Evolutionary conservation across 768 basidiomycete genomes (phyloP).

Genomic region (Rhodocollybia butyracea): DNA sequence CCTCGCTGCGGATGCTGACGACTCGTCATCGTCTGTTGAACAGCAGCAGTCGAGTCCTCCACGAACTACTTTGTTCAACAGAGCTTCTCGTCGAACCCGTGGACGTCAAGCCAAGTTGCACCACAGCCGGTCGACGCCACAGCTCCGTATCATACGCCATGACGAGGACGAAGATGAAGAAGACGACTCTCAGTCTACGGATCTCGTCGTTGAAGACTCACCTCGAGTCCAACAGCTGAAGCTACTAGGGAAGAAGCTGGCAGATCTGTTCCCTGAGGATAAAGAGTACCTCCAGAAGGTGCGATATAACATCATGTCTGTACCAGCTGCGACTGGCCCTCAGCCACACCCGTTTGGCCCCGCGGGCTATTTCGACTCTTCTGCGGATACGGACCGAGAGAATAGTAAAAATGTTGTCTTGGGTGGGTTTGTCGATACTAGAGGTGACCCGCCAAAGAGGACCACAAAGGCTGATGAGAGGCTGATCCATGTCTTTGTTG

Average conservation of each 20-base stretch:
- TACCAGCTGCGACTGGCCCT: conserved; percentile 9
- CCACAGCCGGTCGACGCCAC: conserved; percentile 16
- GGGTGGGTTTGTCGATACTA: conserved; percentile 21
- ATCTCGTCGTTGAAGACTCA: conserved; percentile 13
- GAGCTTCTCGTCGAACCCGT: conserved; percentile 7
- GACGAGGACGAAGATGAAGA: conserved; percentile 10
- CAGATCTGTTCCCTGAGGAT: conserved; percentile 20
- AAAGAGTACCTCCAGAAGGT: conserved; percentile 11
- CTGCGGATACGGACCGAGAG: neutral
- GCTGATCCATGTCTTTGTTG: conserved; percentile 38
- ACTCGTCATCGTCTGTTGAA: conserved; percentile 23
- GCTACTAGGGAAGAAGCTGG: conserved; percentile 17
- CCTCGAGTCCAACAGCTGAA: conserved; percentile 19
- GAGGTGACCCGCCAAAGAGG: conserved; percentile 17
- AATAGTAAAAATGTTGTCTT: neutral
- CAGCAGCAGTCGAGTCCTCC: conserved; percentile 17
- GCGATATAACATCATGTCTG: conserved; percentile 6
- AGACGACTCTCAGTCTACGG: conserved; percentile 1
- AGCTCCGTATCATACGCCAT: conserved; percentile 13
- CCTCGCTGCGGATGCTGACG: conserved; percentile 18
- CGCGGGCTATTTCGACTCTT: conserved; percentile 9
- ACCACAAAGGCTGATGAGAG: conserved; percentile 14
- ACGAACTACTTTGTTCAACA: too few species aligned
- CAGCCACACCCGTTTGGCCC: conserved; percentile 5
- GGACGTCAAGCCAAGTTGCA: neutral